Evolutionary conservation across 208 protist species (phyloP), one percentile per base, ranked within the genome.

Genomic region (Leishmania amazonensis): DNA sequence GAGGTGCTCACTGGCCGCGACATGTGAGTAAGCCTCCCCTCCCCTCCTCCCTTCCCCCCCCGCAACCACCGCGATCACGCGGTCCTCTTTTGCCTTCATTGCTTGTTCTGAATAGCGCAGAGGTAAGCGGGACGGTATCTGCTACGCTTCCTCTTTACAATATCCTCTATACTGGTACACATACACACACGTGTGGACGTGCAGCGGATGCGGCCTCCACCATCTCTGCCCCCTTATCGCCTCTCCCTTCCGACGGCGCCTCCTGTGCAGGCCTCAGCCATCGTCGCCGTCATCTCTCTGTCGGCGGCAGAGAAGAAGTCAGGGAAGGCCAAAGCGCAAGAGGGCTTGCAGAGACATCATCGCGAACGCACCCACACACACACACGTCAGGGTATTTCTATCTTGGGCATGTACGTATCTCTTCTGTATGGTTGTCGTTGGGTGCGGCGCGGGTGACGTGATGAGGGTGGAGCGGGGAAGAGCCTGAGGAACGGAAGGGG

Each of bases 141-240:
- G 57, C 57, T 24, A 31, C 13, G 51, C 54, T 31, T 64, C 31
- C 72, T 31, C 28, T 62, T 62, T 62, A 15, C 24, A 15, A 1
- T 62, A 62, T 31, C 40, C 28, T 83, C 45, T 83, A 73, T 77
- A 51, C 54, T 35, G 15, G 71, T 70, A 71, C 54, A 24, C 19
- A 40, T 70, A 71, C 54, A 24, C 19, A 40, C 53, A 42, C 3
- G 76, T 79, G 75, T 76, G 57, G 15, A 57, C 64, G 8, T 62
- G 13, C 62, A 40, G 2, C 31, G 13, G 62, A 68, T 53, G 71
- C 13, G n/a, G 31, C 45, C 71, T 51, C 71, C 19, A 75, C 71
- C 47, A 38, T 42, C 47, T 24, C 71, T 51, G 7, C 42, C 9
- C 42, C 47, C 42, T 31, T 6, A 51, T 51, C 45, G 40, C 19